Conservation (phyloP, 2,329 filamentous ascomycete species). For the Claviceps sorghi region DNA sequence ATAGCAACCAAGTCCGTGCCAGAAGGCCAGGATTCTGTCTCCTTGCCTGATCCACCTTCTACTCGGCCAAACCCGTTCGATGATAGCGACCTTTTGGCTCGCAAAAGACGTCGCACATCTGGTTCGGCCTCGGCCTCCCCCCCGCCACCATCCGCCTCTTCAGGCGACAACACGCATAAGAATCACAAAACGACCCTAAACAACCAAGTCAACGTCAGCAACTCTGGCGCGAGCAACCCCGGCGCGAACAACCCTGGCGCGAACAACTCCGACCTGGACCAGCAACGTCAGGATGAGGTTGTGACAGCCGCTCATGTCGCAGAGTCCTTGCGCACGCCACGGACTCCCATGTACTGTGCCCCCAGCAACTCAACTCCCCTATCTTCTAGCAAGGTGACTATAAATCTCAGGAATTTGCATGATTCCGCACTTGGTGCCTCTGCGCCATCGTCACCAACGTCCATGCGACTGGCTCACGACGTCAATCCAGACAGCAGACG, state of each 20-base stretch:
- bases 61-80: constrained; percentile 51
- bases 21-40: constrained; percentile 13
- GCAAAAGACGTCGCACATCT: constrained; percentile 49
- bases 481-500: not conserved
- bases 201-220: constrained; percentile 11
- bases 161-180: not conserved
- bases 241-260: constrained; percentile 12
- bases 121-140: constrained; percentile 28
- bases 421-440: constrained; percentile 6
- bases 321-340: constrained; percentile 21
- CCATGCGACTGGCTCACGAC: not conserved
- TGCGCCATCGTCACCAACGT: not conserved
- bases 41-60: constrained; percentile 47
- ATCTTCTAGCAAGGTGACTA: constrained; percentile 43
- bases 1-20: constrained; percentile 33
- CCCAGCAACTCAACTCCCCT: constrained; percentile 21
- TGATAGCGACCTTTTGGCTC: constrained; percentile 38
- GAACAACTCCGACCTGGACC: constrained; percentile 22
- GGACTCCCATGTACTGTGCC: constrained; percentile 13
- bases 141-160: constrained; percentile 32
- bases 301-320: not conserved
- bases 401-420: constrained; percentile 37
- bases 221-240: constrained; percentile 12
- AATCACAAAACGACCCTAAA: not conserved
- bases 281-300: constrained; percentile 8